Evolutionary conservation across 306 rosid genomes (phyloP).

Genomic region (Fragaria nilgerrensis): DNA sequence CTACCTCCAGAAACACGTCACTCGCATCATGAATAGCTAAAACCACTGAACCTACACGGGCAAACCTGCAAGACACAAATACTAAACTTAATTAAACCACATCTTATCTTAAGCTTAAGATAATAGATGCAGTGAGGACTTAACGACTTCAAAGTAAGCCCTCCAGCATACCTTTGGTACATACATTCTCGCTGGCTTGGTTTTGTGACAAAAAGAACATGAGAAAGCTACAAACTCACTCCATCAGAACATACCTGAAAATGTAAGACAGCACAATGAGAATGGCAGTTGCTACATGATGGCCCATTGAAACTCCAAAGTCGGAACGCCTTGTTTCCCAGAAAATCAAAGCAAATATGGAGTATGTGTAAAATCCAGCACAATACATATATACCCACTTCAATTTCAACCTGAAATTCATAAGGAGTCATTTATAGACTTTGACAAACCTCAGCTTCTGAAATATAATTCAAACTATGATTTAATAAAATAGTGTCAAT

Average conservation of each 20-base stretch:
- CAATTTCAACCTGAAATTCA: slow-evolving; percentile 78
- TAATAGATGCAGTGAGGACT: neutral
- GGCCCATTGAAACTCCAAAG: slow-evolving; percentile 90
- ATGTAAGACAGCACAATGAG: slow-evolving; percentile 80
- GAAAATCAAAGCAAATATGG: slow-evolving; percentile 87
- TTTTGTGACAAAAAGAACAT: slow-evolving; percentile 22
- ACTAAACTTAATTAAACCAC: neutral
- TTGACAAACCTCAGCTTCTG: slow-evolving; percentile 17
- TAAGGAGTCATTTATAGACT: slow-evolving; percentile 4
- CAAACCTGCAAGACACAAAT: slow-evolving; percentile 61
- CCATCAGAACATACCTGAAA: slow-evolving; percentile 55
- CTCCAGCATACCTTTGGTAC: slow-evolving; percentile 13
- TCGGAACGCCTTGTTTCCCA: slow-evolving; percentile 99
- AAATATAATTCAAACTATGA: slow-evolving; percentile 8
- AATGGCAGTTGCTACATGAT: slow-evolving; percentile 77
- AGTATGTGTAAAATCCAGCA: slow-evolving; percentile 89
- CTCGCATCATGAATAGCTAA: slow-evolving; percentile 93
- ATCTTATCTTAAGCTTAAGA: neutral
- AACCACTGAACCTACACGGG: slow-evolving; percentile 84
- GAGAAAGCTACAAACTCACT: slow-evolving; percentile 23
- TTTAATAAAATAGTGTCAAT: neutral
- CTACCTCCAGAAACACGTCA: slow-evolving; percentile 89
- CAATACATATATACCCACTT: slow-evolving; percentile 79
- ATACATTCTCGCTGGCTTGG: slow-evolving; percentile 5
- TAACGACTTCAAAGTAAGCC: slow-evolving; percentile 10